phyloP scores from a whole-genome alignment of 768 basidiomycete species.

The Rhodotorula toruloides region DNA sequence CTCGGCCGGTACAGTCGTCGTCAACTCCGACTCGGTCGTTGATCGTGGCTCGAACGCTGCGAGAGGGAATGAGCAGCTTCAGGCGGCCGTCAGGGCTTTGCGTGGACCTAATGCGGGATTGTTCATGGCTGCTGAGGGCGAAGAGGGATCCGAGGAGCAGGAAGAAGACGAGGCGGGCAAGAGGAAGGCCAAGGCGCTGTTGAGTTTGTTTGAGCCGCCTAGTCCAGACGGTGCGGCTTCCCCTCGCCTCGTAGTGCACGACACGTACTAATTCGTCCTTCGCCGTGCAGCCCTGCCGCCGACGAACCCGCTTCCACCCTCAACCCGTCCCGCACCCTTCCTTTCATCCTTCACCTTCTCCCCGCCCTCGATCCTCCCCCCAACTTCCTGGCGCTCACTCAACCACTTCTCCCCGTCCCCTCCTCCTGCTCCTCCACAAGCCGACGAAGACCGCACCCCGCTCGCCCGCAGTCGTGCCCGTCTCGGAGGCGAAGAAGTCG shows the following conservation, averaged over 20 bases:
- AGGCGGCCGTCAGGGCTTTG: constrained; percentile 30
- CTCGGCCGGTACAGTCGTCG: constrained; percentile 16
- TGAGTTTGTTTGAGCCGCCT: constrained; percentile 28
- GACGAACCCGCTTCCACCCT: background rate
- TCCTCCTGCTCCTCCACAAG: background rate
- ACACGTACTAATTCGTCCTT: background rate
- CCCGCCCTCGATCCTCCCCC: background rate
- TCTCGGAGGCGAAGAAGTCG: no score
- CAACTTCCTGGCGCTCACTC: constrained; percentile 3
- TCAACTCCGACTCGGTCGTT: constrained; percentile 18
- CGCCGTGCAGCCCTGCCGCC: background rate
- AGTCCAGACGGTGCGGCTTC: constrained; percentile 1
- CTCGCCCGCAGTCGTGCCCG: background rate
- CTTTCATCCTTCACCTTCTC: constrained; percentile 4
- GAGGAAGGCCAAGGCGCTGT: background rate
- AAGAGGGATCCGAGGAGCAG: background rate
- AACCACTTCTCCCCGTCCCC: constrained; percentile 4
- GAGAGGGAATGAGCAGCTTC: constrained; percentile 15
- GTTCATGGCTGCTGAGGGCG: background rate
- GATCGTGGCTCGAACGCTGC: background rate
- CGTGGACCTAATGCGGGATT: constrained; percentile 22
- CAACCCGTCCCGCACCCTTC: background rate
- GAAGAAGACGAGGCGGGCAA: background rate
- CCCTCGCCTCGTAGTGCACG: background rate
- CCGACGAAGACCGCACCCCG: background rate